Evolutionary conservation across 768 basidiomycete species (phyloP).

Genomic region (Tubosaeta sp.): DNA sequence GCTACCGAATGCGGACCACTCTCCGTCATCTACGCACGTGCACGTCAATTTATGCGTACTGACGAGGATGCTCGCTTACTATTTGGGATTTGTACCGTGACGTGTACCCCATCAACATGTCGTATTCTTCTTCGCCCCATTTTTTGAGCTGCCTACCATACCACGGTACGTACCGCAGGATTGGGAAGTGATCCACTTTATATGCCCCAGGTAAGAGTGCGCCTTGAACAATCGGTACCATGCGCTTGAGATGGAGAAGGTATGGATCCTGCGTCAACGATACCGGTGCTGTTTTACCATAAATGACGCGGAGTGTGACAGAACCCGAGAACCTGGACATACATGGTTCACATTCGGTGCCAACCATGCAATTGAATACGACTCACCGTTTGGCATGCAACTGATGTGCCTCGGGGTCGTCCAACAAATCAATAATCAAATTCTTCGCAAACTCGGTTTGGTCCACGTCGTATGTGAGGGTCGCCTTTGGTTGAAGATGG

Average conservation of each 20-base stretch:
- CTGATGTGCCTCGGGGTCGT: conserved; percentile 22
- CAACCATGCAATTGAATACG: no score
- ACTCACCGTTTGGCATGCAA: conserved; percentile 36
- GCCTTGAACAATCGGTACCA: conserved; percentile 27
- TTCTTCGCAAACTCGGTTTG: conserved; percentile 36
- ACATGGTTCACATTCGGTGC: accelerated
- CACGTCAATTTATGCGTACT: background rate
- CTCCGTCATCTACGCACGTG: conserved; percentile 6
- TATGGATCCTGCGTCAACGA: conserved; percentile 17
- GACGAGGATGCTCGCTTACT: conserved; percentile 22
- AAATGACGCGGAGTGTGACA: conserved; percentile 25
- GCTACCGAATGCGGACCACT: conserved; percentile 37
- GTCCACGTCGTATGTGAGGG: conserved; percentile 42
- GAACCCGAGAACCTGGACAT: conserved; percentile 24
- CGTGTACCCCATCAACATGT: conserved; percentile 45
- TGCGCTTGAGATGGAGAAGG: conserved; percentile 26
- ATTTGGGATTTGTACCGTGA: conserved; percentile 41
- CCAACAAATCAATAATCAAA: conserved; percentile 19
- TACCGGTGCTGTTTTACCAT: conserved; percentile 23
- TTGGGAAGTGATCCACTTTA: conserved; percentile 33
- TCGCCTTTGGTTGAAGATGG: conserved; percentile 48
- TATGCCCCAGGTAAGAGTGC: conserved; percentile 32
- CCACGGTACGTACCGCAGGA: conserved; percentile 51
- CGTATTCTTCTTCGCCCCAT: conserved; percentile 52
- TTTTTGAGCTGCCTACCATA: conserved; percentile 51